Evolutionary conservation across 192 early-diverging fungal species (phyloP), one percentile per base, ranked within the genome.

Genomic region (Chytriomyces sp.): DNA sequence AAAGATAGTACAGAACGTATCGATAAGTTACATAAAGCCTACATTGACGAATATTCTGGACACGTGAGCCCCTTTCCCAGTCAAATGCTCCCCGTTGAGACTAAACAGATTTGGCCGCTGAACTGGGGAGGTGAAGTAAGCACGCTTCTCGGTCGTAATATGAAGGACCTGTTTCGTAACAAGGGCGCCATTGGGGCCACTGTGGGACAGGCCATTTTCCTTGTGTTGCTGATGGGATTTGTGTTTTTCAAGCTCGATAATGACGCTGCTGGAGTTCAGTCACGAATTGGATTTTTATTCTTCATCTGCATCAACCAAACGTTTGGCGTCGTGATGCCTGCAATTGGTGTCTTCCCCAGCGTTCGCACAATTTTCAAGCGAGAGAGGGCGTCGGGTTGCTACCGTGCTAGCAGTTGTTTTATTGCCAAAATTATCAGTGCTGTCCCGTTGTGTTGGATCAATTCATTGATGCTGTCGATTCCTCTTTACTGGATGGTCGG

Each of bases 311-410:
- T 75, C 65, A 75, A 75, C 34, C 76, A 81, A 32, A 82, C 83
- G 0, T 88, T 89, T 77, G 80, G 82, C 3, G 74, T 84, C 31
- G 78, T 90, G 52, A 83, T 88, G 83, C 89, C 89, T 6, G 70
- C 68, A 10, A 59, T 78, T 62, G 77, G 76, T 31, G 75, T 76
- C 28, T 80, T 81, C 28, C 73, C 72, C 5, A 72, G 59, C 5
- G 56, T 44, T 3, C 54, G 74, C 26, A 49, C 65, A 0, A 75
- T 75, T 59, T 68, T 75, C 31, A 60, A 59, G 19, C 83, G 89
- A 2, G 91, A 92, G 80, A 82, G 91, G 2, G 85, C 88, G 14
- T 75, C 81, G 34, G 87, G 88, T 1, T 81, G 85, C 30, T 92
- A 89, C 83, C 80, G 91, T 22, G 71, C 86, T 39, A 81, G 83